Evolutionary conservation across 2,329 filamentous ascomycete species (phyloP).

Genomic region (Diplodia sapinea): DNA sequence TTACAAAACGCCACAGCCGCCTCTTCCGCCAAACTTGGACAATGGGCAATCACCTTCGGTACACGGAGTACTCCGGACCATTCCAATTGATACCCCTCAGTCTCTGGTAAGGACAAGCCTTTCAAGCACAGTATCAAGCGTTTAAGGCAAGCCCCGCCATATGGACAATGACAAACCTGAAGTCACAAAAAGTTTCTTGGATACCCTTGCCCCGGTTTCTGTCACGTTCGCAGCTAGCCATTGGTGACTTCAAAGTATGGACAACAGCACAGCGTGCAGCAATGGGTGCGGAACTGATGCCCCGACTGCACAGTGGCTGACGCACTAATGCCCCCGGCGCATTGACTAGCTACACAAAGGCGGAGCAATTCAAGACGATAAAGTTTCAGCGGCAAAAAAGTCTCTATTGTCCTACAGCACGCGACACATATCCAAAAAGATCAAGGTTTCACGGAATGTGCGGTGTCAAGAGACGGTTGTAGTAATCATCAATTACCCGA

Average conservation of each 20-base stretch:
- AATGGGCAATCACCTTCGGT: neutral
- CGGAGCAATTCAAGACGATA: constrained; percentile 1
- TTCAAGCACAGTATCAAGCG: neutral
- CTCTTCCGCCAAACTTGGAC: neutral
- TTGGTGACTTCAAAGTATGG: neutral
- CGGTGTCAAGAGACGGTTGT: neutral
- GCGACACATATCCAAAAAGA: neutral
- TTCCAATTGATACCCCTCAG: constrained; percentile 13
- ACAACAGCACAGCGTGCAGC: neutral
- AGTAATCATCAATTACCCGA: constrained; percentile 10
- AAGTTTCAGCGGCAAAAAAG: neutral
- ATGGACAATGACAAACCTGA: neutral
- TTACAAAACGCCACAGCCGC: neutral
- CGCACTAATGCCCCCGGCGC: constrained; percentile 14
- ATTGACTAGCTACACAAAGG: constrained; percentile 3
- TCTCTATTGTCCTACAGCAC: neutral
- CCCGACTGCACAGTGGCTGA: neutral
- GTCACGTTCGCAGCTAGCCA: constrained; percentile 5
- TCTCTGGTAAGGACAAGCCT: neutral
- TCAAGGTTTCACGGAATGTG: neutral
- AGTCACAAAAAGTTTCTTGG: neutral
- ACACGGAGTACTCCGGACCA: neutral
- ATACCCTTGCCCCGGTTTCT: neutral
- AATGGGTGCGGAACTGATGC: neutral
- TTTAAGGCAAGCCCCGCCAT: neutral